Evolutionary conservation across 208 protist genomes (phyloP), one percentile per base, ranked within the genome.

Genomic region (Leishmania lainsoni): DNA sequence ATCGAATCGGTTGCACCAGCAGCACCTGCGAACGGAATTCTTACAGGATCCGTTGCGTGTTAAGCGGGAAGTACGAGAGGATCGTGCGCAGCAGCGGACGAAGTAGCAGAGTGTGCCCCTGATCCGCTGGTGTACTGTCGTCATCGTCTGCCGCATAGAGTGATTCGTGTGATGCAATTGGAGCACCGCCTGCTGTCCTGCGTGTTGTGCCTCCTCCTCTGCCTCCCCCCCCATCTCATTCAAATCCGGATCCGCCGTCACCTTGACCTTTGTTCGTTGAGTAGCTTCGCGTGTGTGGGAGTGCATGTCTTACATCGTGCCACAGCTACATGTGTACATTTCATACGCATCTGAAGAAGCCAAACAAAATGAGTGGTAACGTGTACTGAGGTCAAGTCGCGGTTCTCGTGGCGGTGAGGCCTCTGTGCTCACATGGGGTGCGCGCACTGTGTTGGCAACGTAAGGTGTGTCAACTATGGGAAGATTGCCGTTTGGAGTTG

Each of bases 21-120:
- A 96, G 78, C 80, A 90, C 29, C 54, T 92, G 75, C 88, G 85
- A 12, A 76, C 91, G 45, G 90, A 96, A 61, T 96, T 94, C 72
- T 75, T 94, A 26, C 83, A 74, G 9, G 91, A 98, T 71, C 93
- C 93, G 35, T 79, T 97, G 8, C 90, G 87, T 17, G 89, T 90
- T 22, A 95, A 94, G 63, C 83, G 88, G 9, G 83, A 87, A 59
- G 79, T 85, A 78, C 78, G 77, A 10, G 56, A 68, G 29, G 66
- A 77, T 3, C 54, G 54, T 26, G 32, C 71, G 71, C 59, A 73
- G 14, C 81, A 63, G 32, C 29, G 66, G 17, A 32, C 77, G 5
- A 80, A 85, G 48, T 81, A 74, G 73, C 3, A 14, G n/a, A n/a
- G 35, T 17, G 17, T 17, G 0, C 48, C 45, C 10, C 45, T 12